Evolutionary conservation across 495 filamentous ascomycete species (phyloP).

Genomic region (Chaetomium tenue): DNA sequence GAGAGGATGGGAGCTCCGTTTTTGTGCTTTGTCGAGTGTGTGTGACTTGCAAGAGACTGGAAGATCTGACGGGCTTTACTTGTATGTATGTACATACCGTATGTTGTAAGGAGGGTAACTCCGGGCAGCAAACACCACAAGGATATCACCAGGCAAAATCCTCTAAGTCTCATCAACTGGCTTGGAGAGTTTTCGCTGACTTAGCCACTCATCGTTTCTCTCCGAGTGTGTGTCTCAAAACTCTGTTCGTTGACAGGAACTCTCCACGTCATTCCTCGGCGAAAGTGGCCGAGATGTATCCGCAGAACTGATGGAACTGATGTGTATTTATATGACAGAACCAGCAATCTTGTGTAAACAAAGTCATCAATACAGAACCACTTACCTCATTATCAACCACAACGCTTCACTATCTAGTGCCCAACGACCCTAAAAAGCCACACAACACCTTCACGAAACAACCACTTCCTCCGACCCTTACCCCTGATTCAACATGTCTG

Average conservation of each 20-base stretch:
- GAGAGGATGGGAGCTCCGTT: not conserved
- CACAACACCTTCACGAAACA: not conserved
- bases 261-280: not conserved
- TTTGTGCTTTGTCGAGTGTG: not conserved
- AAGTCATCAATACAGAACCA: not conserved
- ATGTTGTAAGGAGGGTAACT: not conserved
- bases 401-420: not conserved
- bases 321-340: not conserved
- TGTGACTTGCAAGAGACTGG: not conserved
- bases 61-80: not conserved
- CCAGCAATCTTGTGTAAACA: not conserved
- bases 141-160: not conserved
- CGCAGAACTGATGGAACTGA: not conserved
- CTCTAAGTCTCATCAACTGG: not conserved
- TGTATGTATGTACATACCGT: not conserved
- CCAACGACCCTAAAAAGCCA: not conserved
- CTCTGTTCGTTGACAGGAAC: not conserved
- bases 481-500: slow-evolving; percentile 9
- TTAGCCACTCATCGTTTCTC: not conserved
- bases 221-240: not conserved
- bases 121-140: not conserved
- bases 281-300: slow-evolving; percentile 25
- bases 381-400: not conserved
- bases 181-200: not conserved
- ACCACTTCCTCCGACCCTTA: not conserved